Base-by-base conservation (phyloP, 768 basidiomycete genomes). In the Daedaleopsis sinensis region DNA sequence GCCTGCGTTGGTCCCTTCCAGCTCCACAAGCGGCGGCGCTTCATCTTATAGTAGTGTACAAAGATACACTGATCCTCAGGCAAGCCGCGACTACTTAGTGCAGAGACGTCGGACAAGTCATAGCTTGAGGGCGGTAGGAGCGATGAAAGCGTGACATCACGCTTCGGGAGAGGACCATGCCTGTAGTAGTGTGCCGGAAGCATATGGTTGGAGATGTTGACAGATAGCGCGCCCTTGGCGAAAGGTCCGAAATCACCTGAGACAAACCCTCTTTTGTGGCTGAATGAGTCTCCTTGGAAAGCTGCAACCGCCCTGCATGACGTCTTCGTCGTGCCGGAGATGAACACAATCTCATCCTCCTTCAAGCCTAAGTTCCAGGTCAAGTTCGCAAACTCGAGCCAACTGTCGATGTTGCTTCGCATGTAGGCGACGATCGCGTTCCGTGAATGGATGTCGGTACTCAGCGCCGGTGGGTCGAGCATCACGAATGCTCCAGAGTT, bases 41-140 rank as follows among this genome's bases (percentile, higher is more conserved):
- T 65, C 13, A 61, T 42, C 57, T 62, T 62, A 52, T 65, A 68
- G 60, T 62, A 64, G 16, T 59, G 54, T 18, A 66, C 42, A 32
- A 66, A 68, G n/a, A 68, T 52, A 23, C 58, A 58, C 38, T 68
- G 67, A 32, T 68, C 44, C 7, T 32, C 27, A 32, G 27, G 27
- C 3, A 32, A 7, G 27, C 9, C 9, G 9, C 10, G 39, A 42
- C 39, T 9, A 42, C 39, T 9, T 9, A n/a, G n/a, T n/a, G n/a
- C n/a, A n/a, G 27, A 32, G 27, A 3, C 27, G 27, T 32, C 27
- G 27, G 27, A 32, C 3, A 7, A 32, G 4, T 32, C 27, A 3
- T 32, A 7, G 27, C 27, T 32, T 3, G 7, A 32, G 27, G 27
- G 7, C 27, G 7, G 7, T 7, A 32, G 27, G 4, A 7, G 27